A percentile compares a stretch with the other conserved stretches of the same genome.
Evolutionary conservation across 192 early-diverging fungal genomes (phyloP).

Genomic region (Gryganskiella cystojenkinii): DNA sequence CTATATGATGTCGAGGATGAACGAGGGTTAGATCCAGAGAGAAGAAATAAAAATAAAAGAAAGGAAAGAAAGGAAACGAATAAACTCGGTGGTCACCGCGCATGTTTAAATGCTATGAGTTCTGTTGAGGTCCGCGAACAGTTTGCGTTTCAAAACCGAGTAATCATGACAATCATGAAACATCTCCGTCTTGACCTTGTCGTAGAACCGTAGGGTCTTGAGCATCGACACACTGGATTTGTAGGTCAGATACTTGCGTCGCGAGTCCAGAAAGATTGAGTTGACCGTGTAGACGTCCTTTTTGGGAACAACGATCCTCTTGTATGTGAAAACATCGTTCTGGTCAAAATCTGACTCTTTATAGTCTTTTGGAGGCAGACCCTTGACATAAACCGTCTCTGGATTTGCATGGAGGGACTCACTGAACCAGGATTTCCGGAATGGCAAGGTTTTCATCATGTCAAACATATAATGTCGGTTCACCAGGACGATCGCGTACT

Average conservation of each 20-base stretch:
- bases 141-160: conserved; percentile 6
- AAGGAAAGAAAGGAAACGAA: too few species aligned
- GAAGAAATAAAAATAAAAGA: too few species aligned
- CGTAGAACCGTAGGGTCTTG: conserved; percentile 13
- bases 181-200: conserved; percentile 9
- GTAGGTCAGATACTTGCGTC: conserved; percentile 13
- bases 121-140: conserved; percentile 17
- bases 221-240: conserved; percentile 18
- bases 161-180: conserved; percentile 10
- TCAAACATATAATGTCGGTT: conserved; percentile 1
- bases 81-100: too few species aligned
- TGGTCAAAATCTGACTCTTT: not conserved
- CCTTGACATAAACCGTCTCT: conserved; percentile 5
- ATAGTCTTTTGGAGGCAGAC: not conserved
- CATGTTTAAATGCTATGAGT: not conserved
- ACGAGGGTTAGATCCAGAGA: too few species aligned
- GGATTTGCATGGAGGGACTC: conserved; percentile 6
- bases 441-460: not conserved
- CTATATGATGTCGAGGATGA: too few species aligned
- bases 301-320: conserved; percentile 18
- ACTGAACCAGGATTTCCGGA: conserved; percentile 10
- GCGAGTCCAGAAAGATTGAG: conserved; percentile 13
- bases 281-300: conserved; percentile 16
- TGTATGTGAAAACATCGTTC: conserved; percentile 24
- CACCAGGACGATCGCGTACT: conserved; percentile 35